Percentiles rank a stretch among this genome's conserved stretches.
These are phyloP conservation scores for Coemansia sp. DNA, from an alignment of 371 early-diverging fungal species.

Conservation along the genomic window DNA sequence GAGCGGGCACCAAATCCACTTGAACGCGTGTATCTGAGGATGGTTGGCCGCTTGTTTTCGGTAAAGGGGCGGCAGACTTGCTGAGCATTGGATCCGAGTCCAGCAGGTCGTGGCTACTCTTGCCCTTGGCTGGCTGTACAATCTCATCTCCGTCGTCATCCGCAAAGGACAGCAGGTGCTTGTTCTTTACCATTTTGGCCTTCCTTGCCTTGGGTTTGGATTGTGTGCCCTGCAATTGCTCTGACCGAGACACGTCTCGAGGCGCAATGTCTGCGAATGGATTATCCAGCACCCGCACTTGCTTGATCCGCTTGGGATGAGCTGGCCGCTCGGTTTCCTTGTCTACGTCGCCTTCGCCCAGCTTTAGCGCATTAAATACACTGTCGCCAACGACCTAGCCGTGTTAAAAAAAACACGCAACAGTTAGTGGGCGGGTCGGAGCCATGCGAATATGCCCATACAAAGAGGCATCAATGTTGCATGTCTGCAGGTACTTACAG, in stretches of 20 bases:
- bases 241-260: conserved; percentile 38
- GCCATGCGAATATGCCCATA: too few species aligned
- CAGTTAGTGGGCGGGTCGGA: too few species aligned
- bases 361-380: conserved; percentile 84
- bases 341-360: conserved; percentile 78
- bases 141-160: conserved; percentile 64
- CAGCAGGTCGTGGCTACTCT: conserved; percentile 81
- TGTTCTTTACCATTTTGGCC: conserved; percentile 58
- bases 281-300: conserved; percentile 72
- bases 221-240: conserved; percentile 51
- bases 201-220: conserved; percentile 45
- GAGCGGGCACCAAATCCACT: too few species aligned
- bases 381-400: conserved; percentile 85
- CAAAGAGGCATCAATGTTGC: not conserved
- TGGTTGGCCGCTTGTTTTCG: not conserved
- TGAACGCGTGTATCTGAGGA: not conserved
- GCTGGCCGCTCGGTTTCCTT: conserved; percentile 75
- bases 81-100: conserved; percentile 47
- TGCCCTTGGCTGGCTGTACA: conserved; percentile 25
- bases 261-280: conserved; percentile 93
- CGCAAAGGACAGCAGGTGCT: conserved; percentile 85
- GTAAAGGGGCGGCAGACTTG: not conserved
- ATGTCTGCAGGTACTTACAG: conserved; percentile 54
- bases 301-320: conserved; percentile 70
- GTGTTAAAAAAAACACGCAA: not conserved